Percentiles rank a stretch among this genome's conserved stretches.
These are phyloP conservation scores for Penicillium simplicissimum DNA, from an alignment of 495 filamentous ascomycete genomes.

Conservation along the genomic window DNA sequence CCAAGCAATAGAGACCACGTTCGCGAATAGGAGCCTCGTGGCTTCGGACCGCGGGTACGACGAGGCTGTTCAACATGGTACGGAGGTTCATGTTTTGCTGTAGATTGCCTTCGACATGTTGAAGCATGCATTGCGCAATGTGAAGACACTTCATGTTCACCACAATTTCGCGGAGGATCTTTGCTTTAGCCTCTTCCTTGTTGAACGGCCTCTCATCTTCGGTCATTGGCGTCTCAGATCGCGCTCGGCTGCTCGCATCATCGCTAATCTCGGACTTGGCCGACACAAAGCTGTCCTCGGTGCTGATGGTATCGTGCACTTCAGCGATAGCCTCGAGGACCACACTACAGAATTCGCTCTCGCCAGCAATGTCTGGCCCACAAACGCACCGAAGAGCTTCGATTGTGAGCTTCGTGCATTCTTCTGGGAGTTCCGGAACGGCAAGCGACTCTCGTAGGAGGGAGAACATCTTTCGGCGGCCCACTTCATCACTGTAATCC, in stretches of 20 bases:
- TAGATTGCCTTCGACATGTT: constrained; percentile 81
- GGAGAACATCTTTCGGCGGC: constrained; percentile 90
- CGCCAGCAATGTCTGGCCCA: constrained; percentile 72
- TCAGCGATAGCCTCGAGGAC: constrained; percentile 93
- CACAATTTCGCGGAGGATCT: constrained; percentile 84
- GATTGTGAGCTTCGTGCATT: constrained; percentile 84
- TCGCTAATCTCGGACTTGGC: constrained; percentile 80
- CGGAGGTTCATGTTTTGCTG: constrained; percentile 86
- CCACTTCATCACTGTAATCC: constrained; percentile 95
- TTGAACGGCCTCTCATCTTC: constrained; percentile 51
- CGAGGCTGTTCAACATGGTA: constrained; percentile 93
- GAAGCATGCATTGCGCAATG: constrained; percentile 95
- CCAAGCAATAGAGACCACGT: constrained; percentile 82
- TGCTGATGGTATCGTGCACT: constrained; percentile 85
- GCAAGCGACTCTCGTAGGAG: constrained; percentile 82
- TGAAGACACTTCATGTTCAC: constrained; percentile 98
- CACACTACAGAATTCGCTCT: constrained; percentile 90
- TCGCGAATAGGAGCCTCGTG: constrained; percentile 93
- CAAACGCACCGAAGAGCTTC: constrained; percentile 80
- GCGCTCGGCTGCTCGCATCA: constrained; percentile 48
- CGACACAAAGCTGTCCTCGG: constrained; percentile 88
- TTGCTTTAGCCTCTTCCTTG: constrained; percentile 75
- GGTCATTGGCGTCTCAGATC: constrained; percentile 47
- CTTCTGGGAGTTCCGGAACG: constrained; percentile 84
- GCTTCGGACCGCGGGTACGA: constrained; percentile 90